These are phyloP conservation scores for Alternaria postmessia DNA, from an alignment of 2,329 filamentous ascomycete species.

Conservation along the genomic window DNA sequence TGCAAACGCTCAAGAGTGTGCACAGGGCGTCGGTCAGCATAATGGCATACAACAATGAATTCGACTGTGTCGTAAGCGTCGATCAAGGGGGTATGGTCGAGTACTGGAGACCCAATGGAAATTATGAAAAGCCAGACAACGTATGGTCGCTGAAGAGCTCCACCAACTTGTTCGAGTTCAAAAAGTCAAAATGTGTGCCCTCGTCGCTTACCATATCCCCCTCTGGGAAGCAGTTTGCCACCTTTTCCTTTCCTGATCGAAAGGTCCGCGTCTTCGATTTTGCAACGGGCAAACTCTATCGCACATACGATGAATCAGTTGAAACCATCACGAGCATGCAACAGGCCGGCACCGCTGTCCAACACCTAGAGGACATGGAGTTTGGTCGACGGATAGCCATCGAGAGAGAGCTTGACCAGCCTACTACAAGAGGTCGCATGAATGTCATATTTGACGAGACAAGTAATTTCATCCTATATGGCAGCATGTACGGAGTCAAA, in stretches of 20 bases:
- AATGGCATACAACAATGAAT: conserved; percentile 88
- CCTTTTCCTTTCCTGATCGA: conserved; percentile 90
- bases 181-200: conserved; percentile 86
- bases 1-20: conserved; percentile 80
- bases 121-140: conserved; percentile 87
- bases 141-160: conserved; percentile 94
- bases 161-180: conserved; percentile 96
- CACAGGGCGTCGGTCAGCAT: conserved; percentile 82
- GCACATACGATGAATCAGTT: conserved; percentile 95
- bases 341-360: conserved; percentile 82
- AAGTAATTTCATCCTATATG: conserved; percentile 92
- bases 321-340: conserved; percentile 93
- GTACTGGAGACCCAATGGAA: conserved; percentile 86
- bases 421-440: conserved; percentile 70
- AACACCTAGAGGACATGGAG: conserved; percentile 87
- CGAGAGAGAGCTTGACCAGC: conserved; percentile 83
- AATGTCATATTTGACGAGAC: conserved; percentile 97
- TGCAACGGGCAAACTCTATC: conserved; percentile 81
- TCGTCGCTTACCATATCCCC: conserved; percentile 85
- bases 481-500: conserved; percentile 90
- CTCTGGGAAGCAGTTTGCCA: conserved; percentile 83
- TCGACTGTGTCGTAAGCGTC: conserved; percentile 88
- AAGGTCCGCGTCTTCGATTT: conserved; percentile 96
- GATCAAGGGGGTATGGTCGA: conserved; percentile 95
- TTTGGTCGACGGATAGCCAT: conserved; percentile 88